These are phyloP conservation scores for Penicillium sp. DNA, from an alignment of 2,329 filamentous ascomycete species.

Conservation along the genomic window DNA sequence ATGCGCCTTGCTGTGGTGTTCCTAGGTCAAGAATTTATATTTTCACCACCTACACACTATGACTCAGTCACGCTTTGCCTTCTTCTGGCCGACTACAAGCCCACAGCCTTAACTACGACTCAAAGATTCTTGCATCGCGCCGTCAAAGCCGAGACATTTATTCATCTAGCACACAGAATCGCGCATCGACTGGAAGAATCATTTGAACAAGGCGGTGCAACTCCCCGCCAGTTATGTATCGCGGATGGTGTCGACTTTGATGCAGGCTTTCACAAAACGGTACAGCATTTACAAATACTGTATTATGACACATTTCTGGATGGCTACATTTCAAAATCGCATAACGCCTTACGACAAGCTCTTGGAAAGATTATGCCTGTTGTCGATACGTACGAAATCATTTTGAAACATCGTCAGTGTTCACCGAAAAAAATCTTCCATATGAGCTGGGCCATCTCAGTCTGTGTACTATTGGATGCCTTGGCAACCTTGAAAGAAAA, in stretches of 20 bases:
- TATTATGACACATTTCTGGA: conserved; percentile 6
- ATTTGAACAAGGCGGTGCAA: background rate
- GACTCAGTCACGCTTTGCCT: conserved; percentile 14
- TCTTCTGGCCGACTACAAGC: conserved; percentile 13
- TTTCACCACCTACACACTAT: conserved; percentile 13
- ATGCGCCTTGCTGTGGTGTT: conserved; percentile 15
- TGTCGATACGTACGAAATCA: conserved; percentile 7
- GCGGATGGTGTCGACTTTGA: conserved; percentile 5
- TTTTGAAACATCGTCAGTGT: conserved; percentile 10
- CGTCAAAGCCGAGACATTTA: conserved; percentile 12
- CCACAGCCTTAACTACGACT: conserved; percentile 11
- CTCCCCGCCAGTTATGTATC: background rate
- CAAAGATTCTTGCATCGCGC: conserved; percentile 8
- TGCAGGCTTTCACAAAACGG: background rate
- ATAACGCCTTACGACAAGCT: conserved; percentile 3
- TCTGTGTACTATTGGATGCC: conserved; percentile 9
- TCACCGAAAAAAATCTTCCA: conserved; percentile 14
- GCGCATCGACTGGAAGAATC: conserved; percentile 9
- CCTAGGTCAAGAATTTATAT: conserved; percentile 17
- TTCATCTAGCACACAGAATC: conserved; percentile 13
- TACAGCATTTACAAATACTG: conserved; percentile 10
- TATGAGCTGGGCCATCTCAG: conserved; percentile 8
- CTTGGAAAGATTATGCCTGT: conserved; percentile 7
- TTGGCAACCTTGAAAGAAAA: conserved; percentile 10
- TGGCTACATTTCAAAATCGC: conserved; percentile 6